Percentiles rank a stretch among this genome's conserved stretches.
Evolutionary conservation across 352 stramenopile species (phyloP).

Genomic region (Peronospora farinosa): DNA sequence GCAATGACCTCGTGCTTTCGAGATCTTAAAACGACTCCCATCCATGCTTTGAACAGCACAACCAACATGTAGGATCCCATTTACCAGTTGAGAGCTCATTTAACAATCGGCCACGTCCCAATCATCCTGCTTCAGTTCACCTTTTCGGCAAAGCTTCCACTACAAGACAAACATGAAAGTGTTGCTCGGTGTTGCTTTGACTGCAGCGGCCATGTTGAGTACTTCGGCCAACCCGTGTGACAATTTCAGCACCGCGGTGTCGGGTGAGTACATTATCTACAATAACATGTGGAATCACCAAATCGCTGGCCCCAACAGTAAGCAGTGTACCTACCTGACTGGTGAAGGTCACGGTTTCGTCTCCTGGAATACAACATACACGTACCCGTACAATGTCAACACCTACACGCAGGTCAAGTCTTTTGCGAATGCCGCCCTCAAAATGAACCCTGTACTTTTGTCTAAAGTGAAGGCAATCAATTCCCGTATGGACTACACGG

Average conservation of each 20-base stretch:
- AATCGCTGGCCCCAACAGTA: slow-evolving; percentile 6
- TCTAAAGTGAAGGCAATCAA: slow-evolving; percentile 31
- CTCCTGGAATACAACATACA: slow-evolving; percentile 10
- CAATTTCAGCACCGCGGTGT: slow-evolving; percentile 25
- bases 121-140: background rate
- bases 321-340: slow-evolving; percentile 37
- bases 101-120: slow-evolving; percentile 6
- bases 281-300: slow-evolving; percentile 37
- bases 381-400: slow-evolving; percentile 13
- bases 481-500: slow-evolving; percentile 29
- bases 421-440: slow-evolving; percentile 37
- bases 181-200: slow-evolving; percentile 4
- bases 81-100: slow-evolving; percentile 3
- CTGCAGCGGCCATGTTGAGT: background rate
- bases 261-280: slow-evolving; percentile 40
- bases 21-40: no score
- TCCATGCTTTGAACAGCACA: no score
- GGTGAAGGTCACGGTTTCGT: background rate
- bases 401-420: slow-evolving; percentile 41
- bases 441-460: slow-evolving; percentile 29
- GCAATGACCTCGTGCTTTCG: no score
- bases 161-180: slow-evolving; percentile 12
- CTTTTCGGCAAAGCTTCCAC: background rate
- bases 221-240: slow-evolving; percentile 16
- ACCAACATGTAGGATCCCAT: no score